Evolutionary conservation across 163 green algal species (phyloP), one percentile per base, ranked within the genome.

Genomic region (Coccomyxa subellipsoidea): DNA sequence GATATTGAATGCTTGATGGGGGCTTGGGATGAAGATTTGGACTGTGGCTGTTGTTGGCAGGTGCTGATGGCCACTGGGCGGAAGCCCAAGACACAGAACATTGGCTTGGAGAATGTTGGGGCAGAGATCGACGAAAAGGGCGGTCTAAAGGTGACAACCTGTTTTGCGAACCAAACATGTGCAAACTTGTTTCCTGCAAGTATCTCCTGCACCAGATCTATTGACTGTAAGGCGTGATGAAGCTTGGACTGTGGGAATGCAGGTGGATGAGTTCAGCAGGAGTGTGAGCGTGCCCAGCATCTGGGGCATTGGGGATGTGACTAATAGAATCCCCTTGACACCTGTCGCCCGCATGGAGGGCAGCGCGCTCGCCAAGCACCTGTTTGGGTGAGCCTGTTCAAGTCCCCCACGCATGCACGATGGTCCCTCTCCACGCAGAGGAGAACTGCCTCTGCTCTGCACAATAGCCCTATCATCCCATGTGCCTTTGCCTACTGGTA

Each of bases 281-380:
- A 83, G 83, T 78, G 54, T 78, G 27, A 80, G 23, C 69, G 91
- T 97, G 31, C 89, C 91, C 27, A 92, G 82, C 84, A 94, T 98
- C 78, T 98, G 89, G 87, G 94, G 95, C 7, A 89, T 98, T 66
- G 95, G 95, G 5, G 95, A 98, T 86, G 93, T 97, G 21, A 96
- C 92, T 27, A 89, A 96, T 83, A 90, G 94, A 70, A 92, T 97
- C 81, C 89, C 93, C 69, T 79, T 92, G 25, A 98, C 95, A 4
- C 95, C 95, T 47, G 95, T 98, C 40, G 95, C 95, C 7, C 88
- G 98, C 15, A 98, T 98, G 94, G 95, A 98, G 89, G 95, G 91
- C 80, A 96, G 94, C 91, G 88, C 90, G 0, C 91, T 97, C 38
- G 90, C 87, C 39, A 91, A 90, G 72, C 94, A 91, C 35, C 72